Conservation (phyloP, 1,284 basidiomycete genomes). For the Boletus smithii region DNA sequence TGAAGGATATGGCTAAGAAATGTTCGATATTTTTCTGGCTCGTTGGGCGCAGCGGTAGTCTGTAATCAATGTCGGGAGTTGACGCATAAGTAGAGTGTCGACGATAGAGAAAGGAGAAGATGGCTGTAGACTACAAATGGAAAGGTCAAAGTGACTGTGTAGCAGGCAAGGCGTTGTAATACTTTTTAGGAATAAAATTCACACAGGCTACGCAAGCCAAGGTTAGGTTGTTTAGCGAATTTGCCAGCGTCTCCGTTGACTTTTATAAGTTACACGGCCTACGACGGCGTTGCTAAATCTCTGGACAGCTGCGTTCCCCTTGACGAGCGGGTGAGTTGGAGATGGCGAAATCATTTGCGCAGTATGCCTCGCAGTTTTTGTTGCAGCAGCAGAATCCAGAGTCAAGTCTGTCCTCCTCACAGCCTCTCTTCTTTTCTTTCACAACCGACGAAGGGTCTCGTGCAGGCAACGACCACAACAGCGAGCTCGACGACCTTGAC, state of each 20-base stretch:
- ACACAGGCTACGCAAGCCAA: conserved; percentile 27
- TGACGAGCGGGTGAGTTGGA: conserved; percentile 23
- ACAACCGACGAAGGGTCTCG: conserved; percentile 68
- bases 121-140: no score
- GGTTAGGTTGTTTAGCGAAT: conserved; percentile 16
- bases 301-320: conserved; percentile 10
- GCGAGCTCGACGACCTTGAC: conserved; percentile 64
- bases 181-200: conserved; percentile 17
- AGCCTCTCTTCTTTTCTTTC: conserved; percentile 80
- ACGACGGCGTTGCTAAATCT: conserved; percentile 11
- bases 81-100: no score
- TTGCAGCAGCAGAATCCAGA: conserved; percentile 44
- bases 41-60: no score
- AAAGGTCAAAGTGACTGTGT: no score
- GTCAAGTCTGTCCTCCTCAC: conserved; percentile 54
- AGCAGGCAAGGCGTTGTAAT: neutral
- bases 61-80: no score
- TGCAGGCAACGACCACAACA: conserved; percentile 44
- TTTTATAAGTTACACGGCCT: conserved; percentile 13
- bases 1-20: no score
- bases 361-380: conserved; percentile 55
- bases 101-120: no score
- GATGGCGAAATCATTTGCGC: conserved; percentile 55
- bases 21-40: no score
- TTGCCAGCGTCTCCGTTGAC: conserved; percentile 17